Evolutionary conservation across 2,329 filamentous ascomycete genomes (phyloP).

Genomic region (Diplodia sapinea): DNA sequence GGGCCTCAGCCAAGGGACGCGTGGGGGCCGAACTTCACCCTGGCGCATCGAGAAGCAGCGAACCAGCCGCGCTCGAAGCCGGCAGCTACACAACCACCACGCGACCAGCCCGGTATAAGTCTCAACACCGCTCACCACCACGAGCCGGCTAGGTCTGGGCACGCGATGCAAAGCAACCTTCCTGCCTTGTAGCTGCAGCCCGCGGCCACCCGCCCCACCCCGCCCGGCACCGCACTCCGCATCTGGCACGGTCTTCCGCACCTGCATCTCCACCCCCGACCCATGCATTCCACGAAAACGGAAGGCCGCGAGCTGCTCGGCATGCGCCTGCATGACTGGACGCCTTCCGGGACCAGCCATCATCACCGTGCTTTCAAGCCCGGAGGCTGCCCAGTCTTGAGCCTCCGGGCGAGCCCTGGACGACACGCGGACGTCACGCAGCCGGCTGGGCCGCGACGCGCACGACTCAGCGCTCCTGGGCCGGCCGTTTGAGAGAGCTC

Average conservation of each 20-base stretch:
- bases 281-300: constrained; percentile 4
- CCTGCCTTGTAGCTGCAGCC: constrained; percentile 20
- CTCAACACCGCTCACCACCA: constrained; percentile 2
- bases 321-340: background rate
- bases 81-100: background rate
- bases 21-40: background rate
- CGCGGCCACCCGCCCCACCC: background rate
- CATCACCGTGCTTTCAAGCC: background rate
- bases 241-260: constrained; percentile 22
- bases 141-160: background rate
- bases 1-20: background rate
- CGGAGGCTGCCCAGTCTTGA: background rate
- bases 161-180: constrained; percentile 16
- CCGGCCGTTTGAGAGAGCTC: constrained; percentile 16
- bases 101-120: background rate
- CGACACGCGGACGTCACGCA: background rate
- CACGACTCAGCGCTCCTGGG: constrained; percentile 8
- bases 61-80: background rate
- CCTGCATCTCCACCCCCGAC: constrained; percentile 14
- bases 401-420: background rate
- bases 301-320: constrained; percentile 9
- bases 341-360: too few relatives aligned
- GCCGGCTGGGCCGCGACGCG: background rate
- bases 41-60: background rate
- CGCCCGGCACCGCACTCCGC: constrained; percentile 11